phyloP scores from a whole-genome alignment of 129 eudicot genomes.

The Calendula officinalis region DNA sequence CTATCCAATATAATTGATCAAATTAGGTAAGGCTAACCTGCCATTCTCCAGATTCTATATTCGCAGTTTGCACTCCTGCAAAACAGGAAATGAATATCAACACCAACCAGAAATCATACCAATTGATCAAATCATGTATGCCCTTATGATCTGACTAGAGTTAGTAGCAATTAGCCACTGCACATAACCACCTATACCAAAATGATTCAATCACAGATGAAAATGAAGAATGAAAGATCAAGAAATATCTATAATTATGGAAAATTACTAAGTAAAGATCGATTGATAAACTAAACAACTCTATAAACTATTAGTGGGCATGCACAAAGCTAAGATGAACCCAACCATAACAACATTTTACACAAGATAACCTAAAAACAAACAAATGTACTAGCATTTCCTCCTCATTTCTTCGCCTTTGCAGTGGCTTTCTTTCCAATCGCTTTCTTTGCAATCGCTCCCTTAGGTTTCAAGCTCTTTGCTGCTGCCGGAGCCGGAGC shows the following conservation, averaged over 20 bases:
- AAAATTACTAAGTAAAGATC: not conserved
- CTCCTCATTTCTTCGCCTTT: slow-evolving; percentile 31
- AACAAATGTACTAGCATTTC: slow-evolving; percentile 9
- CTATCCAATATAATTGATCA: not conserved
- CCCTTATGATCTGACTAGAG: not conserved
- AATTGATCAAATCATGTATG: not conserved
- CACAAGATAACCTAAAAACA: slow-evolving; percentile 32
- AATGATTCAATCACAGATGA: not conserved
- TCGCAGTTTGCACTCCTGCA: not conserved
- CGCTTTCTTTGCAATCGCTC: slow-evolving; percentile 21
- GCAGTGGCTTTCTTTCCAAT: slow-evolving; percentile 29
- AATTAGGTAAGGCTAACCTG: slow-evolving; percentile 18
- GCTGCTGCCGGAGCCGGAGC: slow-evolving; percentile 28
- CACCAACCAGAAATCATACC: not conserved
- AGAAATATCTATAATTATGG: not conserved
- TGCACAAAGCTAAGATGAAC: slow-evolving; percentile 29
- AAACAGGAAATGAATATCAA: not conserved
- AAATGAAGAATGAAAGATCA: slow-evolving; percentile 3
- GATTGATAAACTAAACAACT: slow-evolving; percentile 26
- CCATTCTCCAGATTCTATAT: slow-evolving; percentile 2
- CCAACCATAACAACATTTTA: slow-evolving; percentile 40
- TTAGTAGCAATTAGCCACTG: not conserved
- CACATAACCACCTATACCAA: not conserved
- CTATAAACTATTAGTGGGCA: slow-evolving; percentile 33
- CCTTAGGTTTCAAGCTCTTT: slow-evolving; percentile 35